A percentile compares a stretch with the other conserved stretches of the same genome.
Conservation (phyloP, 169 alveolate species). For the Amoebophrya sp. region DNA sequence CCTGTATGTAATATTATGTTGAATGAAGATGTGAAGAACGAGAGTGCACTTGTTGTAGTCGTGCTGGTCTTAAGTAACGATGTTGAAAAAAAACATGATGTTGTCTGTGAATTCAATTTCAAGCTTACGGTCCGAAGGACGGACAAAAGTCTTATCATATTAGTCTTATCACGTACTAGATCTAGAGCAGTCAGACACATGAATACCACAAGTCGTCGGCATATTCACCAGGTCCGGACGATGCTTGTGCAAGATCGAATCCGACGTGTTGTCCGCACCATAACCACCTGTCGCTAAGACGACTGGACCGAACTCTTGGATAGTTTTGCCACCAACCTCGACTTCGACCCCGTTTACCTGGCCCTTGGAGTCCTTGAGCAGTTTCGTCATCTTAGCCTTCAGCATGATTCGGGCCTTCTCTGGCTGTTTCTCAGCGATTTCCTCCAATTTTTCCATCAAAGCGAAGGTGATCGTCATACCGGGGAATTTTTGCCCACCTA, state of each 20-base stretch:
- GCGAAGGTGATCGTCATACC: conserved; percentile 38
- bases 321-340: conserved; percentile 22
- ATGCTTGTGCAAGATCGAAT: conserved; percentile 47
- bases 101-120: too few species aligned
- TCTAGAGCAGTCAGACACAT: too few species aligned
- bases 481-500: neutral
- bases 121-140: too few species aligned
- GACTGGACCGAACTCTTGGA: conserved; percentile 40
- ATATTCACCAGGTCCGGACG: conserved; percentile 41
- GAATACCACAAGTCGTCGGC: conserved; percentile 50
- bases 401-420: conserved; percentile 31
- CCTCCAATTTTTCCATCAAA: conserved; percentile 35
- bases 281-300: conserved; percentile 56
- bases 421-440: conserved; percentile 28
- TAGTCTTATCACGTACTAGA: too few species aligned
- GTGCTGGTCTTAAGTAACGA: too few species aligned
- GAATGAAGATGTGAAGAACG: too few species aligned
- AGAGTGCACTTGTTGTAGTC: too few species aligned
- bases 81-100: too few species aligned
- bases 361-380: conserved; percentile 39
- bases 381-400: conserved; percentile 39
- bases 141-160: too few species aligned
- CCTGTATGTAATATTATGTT: too few species aligned
- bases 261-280: conserved; percentile 52
- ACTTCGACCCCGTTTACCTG: conserved; percentile 32